phyloP scores from a whole-genome alignment of 2,329 filamentous ascomycete species.

The Fusarium sp. region DNA sequence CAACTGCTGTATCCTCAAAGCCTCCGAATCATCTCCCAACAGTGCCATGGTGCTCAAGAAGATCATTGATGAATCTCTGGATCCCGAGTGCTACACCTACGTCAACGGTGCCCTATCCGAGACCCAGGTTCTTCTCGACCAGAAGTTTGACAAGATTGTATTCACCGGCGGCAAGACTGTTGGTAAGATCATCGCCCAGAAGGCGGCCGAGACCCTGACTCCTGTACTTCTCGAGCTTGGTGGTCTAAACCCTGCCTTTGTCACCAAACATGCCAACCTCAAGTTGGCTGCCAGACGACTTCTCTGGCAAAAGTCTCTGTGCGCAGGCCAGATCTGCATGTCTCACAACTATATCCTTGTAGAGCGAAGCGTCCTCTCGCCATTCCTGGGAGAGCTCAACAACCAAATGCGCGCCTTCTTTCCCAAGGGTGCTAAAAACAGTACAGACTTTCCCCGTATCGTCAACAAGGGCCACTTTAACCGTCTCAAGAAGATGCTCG shows the following conservation, averaged over 20 bases:
- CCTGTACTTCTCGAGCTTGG: slow-evolving; percentile 91
- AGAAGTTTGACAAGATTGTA: slow-evolving; percentile 98
- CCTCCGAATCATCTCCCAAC: slow-evolving; percentile 81
- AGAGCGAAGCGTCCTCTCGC: slow-evolving; percentile 75
- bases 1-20: slow-evolving; percentile 90
- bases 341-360: slow-evolving; percentile 92
- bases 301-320: slow-evolving; percentile 87
- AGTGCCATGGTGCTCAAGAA: slow-evolving; percentile 82
- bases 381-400: slow-evolving; percentile 79
- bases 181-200: slow-evolving; percentile 87
- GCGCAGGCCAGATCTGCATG: slow-evolving; percentile 91
- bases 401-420: slow-evolving; percentile 79
- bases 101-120: slow-evolving; percentile 85
- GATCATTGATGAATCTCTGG: slow-evolving; percentile 78
- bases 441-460: slow-evolving; percentile 80
- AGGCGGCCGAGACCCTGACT: slow-evolving; percentile 87
- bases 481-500: slow-evolving; percentile 91
- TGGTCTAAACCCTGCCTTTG: slow-evolving; percentile 88
- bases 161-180: slow-evolving; percentile 86
- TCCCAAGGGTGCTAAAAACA: slow-evolving; percentile 81
- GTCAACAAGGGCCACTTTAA: slow-evolving; percentile 82
- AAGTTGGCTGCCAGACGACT: slow-evolving; percentile 83
- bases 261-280: slow-evolving; percentile 84
- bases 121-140: slow-evolving; percentile 80
- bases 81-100: slow-evolving; percentile 77